Percentiles rank a stretch among this genome's conserved stretches.
Conservation (phyloP, 1,284 basidiomycete species). For the Pseudozyma hubeiensis region DNA sequence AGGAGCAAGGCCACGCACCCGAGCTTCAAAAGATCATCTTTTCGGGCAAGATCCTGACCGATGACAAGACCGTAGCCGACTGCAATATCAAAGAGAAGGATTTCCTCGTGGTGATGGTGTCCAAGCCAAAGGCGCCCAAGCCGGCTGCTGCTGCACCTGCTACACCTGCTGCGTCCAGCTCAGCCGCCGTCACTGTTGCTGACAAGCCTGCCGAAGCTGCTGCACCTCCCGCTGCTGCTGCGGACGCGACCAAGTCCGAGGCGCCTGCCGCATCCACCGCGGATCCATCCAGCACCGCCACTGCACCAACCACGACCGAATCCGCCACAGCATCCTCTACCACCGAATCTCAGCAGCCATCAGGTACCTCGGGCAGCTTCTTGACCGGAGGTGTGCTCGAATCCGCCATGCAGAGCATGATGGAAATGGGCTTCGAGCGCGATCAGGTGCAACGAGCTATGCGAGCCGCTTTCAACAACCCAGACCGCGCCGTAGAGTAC, state of each 20-base stretch:
- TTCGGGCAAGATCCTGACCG: conserved; percentile 90
- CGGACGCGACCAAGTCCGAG: conserved; percentile 15
- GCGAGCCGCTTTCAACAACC: conserved; percentile 96
- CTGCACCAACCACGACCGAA: background rate
- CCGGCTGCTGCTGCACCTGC: conserved; percentile 57
- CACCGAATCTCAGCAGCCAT: conserved; percentile 11
- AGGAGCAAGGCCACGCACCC: conserved; percentile 79
- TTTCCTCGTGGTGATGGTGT: conserved; percentile 97
- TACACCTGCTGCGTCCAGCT: conserved; percentile 19
- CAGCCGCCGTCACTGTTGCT: conserved; percentile 5
- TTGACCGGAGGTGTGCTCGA: conserved; percentile 61
- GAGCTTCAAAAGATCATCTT: conserved; percentile 93
- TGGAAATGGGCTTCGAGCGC: conserved; percentile 90
- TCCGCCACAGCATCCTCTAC: conserved; percentile 12
- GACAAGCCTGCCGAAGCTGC: conserved; percentile 62
- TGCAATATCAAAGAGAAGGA: conserved; percentile 98
- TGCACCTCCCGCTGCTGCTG: conserved; percentile 69
- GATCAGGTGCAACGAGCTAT: conserved; percentile 86
- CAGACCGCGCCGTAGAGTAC: conserved; percentile 97
- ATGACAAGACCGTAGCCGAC: conserved; percentile 87
- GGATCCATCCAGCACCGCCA: background rate
- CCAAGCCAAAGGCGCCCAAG: conserved; percentile 72
- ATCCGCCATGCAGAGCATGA: conserved; percentile 71
- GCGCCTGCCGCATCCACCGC: conserved; percentile 20
- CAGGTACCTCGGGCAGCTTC: conserved; percentile 29